Conservation (phyloP, 257 asterid species). For the Plantago ovata region DNA sequence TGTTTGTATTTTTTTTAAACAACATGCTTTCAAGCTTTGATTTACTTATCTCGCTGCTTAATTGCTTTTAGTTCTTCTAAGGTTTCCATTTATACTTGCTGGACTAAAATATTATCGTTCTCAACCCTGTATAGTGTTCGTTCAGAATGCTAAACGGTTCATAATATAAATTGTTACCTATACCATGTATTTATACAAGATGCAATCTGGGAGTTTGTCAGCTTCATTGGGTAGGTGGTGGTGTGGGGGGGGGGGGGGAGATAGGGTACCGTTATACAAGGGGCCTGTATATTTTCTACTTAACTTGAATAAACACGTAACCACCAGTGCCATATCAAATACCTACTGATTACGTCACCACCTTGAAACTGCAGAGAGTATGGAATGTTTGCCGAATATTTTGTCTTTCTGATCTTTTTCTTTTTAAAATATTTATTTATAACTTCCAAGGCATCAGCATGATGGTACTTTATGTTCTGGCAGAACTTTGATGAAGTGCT, state of each 20-base stretch:
- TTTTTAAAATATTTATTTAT: background rate
- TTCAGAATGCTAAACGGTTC: background rate
- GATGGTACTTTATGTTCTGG: slow-evolving; percentile 22
- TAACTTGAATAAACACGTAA: too few relatives aligned
- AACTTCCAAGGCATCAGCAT: background rate
- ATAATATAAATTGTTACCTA: slow-evolving; percentile 3
- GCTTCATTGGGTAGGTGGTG: background rate
- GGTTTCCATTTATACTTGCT: slow-evolving; percentile 6
- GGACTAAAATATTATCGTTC: slow-evolving; percentile 2
- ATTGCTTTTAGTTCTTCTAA: too few relatives aligned
- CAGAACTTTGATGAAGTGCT: slow-evolving; percentile 97
- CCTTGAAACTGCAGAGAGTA: too few relatives aligned
- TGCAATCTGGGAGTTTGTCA: background rate
- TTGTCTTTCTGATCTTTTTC: too few relatives aligned
- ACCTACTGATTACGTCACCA: too few relatives aligned
- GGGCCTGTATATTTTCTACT: background rate
- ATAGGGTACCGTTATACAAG: background rate
- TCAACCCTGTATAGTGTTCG: too few relatives aligned
- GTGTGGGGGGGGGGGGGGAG: background rate
- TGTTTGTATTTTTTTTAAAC: background rate
- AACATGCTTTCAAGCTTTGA: background rate
- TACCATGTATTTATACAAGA: background rate
- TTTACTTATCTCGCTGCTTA: background rate
- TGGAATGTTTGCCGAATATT: too few relatives aligned
- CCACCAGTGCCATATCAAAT: too few relatives aligned